Conservation (phyloP, 768 basidiomycete species). For the Boletus edulis region DNA sequence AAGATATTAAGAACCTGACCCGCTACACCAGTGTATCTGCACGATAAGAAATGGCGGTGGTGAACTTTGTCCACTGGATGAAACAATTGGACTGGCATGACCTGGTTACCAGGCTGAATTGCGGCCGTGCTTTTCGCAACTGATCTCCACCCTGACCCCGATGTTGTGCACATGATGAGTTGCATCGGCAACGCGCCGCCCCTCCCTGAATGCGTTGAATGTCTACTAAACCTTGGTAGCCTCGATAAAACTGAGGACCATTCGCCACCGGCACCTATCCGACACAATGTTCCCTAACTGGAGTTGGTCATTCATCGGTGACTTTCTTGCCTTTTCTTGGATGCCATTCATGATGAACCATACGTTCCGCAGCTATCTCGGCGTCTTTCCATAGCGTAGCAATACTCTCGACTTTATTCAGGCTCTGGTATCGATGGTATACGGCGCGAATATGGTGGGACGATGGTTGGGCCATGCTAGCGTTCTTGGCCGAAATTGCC, state of each 20-base stretch:
- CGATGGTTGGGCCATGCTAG: slow-evolving; percentile 20
- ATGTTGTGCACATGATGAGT: no score
- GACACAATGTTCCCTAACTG: slow-evolving; percentile 17
- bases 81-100: no score
- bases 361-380: slow-evolving; percentile 5
- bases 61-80: no score
- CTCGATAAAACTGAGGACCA: not conserved
- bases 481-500: slow-evolving; percentile 11
- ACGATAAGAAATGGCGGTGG: no score
- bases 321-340: not conserved
- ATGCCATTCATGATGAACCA: slow-evolving; percentile 1
- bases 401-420: slow-evolving; percentile 21
- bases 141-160: not conserved
- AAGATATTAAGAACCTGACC: no score
- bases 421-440: slow-evolving; percentile 21
- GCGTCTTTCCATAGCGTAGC: slow-evolving; percentile 20
- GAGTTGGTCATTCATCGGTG: slow-evolving; percentile 13
- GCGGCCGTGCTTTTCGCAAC: no score
- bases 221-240: not conserved
- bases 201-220: not conserved
- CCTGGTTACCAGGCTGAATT: no score
- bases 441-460: slow-evolving; percentile 25
- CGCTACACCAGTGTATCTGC: no score
- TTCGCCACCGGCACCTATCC: not conserved
- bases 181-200: not conserved